Evolutionary conservation across 139 green algal genomes (phyloP), one percentile per base, ranked within the genome.

Genomic region (Micractinium sp.): DNA sequence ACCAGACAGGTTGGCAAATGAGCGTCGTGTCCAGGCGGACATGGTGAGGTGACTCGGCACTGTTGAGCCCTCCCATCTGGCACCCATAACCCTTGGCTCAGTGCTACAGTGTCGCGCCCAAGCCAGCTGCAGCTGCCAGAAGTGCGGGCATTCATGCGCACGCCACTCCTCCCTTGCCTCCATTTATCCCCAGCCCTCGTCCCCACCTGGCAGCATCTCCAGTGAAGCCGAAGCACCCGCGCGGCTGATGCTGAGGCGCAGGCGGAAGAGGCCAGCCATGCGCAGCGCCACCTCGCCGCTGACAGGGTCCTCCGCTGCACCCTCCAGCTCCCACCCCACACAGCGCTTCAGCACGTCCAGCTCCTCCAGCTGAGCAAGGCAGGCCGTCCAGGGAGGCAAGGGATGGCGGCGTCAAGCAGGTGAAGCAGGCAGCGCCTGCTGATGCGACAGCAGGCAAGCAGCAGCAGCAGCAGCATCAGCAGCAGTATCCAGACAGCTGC

Each of bases 291-390:
- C 33, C 47, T 90, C 69, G 61, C 53, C 66, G 47, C 39, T 81
- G 35, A 63, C 41, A 2, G 41, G 47, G 41, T 81, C 77, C 41
- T 71, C 39, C 27, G n/a, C 23, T 27, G 73, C 76, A 9, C 14
- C 16, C 85, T 91, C 89, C 66, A 90, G 77, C 89, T 86, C 85
- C 89, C 89, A 91, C 18, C 89, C 89, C 61, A 84, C 23, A 41
- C 84, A 90, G 38, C 63, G 47, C 39, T 33, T 83, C 25, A 90
- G 89, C 1, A 82, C 23, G 3, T 91, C 85, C 84, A 91, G 56
- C 35, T 84, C 39, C 85, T 88, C 85, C 41, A 88, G 85, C 85
- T 88, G 85, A 35, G 71, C 22, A 12, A 12, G 63, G 2, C 20
- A 15, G n/a, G 73, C n/a, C n/a, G n/a, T n/a, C n/a, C 31, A 41